A percentile compares a stretch with the other conserved stretches of the same genome.
Evolutionary conservation across 176 grass and related monocot species (phyloP).

Genomic region (Zea luxurians): DNA sequence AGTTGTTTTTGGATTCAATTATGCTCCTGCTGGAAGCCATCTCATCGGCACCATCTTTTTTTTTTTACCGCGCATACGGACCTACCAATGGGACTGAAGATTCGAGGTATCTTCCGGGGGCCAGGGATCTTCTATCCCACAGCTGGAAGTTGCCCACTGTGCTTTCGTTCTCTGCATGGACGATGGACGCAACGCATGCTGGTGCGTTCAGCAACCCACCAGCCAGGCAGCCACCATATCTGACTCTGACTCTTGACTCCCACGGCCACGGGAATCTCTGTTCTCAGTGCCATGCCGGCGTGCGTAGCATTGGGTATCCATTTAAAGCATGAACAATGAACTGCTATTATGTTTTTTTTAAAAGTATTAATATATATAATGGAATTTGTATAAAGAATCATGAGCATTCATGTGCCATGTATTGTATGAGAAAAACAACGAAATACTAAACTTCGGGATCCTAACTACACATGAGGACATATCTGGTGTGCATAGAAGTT

Average conservation of each 20-base stretch:
- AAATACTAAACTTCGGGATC: no score
- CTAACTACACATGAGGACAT: no score
- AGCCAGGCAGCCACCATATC: neutral
- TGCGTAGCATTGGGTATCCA: no score
- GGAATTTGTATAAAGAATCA: no score
- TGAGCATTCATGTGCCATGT: no score
- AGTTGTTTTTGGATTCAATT: neutral
- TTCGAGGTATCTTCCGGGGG: conserved; percentile 17
- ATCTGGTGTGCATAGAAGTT: no score
- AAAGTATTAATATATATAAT: no score
- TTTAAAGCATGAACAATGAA: no score
- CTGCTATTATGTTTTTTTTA: no score
- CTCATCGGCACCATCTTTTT: neutral
- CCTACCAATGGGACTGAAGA: neutral
- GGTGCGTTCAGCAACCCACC: neutral
- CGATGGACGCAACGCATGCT: neutral
- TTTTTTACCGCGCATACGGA: neutral
- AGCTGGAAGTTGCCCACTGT: neutral
- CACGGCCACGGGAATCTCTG: neutral
- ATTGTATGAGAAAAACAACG: no score
- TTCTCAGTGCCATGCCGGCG: no score
- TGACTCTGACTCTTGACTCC: neutral
- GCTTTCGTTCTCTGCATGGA: neutral
- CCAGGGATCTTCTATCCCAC: conserved; percentile 12
- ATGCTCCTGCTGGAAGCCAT: conserved; percentile 23